Evolutionary conservation across 805 yeast genomes (phyloP), one percentile per base, ranked within the genome.

Genomic region (Spathaspora girioi): DNA sequence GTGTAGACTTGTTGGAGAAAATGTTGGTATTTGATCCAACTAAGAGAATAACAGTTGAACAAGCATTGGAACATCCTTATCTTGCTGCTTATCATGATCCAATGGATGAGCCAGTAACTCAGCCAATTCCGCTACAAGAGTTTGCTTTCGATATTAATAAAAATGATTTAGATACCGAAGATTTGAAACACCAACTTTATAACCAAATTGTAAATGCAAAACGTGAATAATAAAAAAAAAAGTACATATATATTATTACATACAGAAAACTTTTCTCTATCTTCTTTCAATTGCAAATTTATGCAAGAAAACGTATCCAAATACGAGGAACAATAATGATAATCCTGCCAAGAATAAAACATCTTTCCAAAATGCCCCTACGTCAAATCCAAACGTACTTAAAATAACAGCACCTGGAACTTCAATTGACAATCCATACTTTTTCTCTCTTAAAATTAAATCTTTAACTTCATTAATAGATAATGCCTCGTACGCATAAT

Each of bases 391-490:
- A 73, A 94, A 94, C 0, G 98, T 90, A 58, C 96, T 88, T 59
- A 94, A 77, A 50, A 94, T 94, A 1, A 96, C 96, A 1, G 99
- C 98, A 10, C 99, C 99, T 0, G 99, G 99, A 14, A 94, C 96
- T 67, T 91, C 97, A 59, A 94, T 93, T 44, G 92, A 87, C 43
- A 94, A 77, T 0, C 99, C 99, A 62, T 86, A 93, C 69, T 94
- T 94, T 64, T 83, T 85, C 65, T 94, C 99, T 56, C 82, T 83
- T 59, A 94, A 76, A 12, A 89, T 84, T 64, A 94, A 77, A 35
- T 89, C 88, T 61, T 86, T 87, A 9, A 93, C 98, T 65, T 94
- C 99, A 67, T 94, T 94, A 50, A 94, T 92, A 2, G 91, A 78
- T 56, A 94, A 73, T 0, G 97, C 89, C 65, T 94, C 99, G 65